Base-by-base conservation (phyloP, 2,329 filamentous ascomycete species). In the Trichoderma harzianum region DNA sequence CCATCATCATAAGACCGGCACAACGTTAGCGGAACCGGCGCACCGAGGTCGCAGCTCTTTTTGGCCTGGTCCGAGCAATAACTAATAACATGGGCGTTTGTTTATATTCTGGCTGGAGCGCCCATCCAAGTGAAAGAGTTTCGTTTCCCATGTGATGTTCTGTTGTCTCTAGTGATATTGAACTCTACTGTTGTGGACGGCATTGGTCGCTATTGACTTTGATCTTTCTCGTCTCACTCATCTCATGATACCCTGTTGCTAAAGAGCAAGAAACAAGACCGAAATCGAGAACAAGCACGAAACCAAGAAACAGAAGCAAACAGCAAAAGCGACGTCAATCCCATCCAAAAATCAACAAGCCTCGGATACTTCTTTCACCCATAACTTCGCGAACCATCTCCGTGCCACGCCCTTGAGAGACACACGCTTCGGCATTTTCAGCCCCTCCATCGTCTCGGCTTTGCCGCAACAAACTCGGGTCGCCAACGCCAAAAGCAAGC, bases 331-430 rank as follows among this genome's bases (percentile, higher is more conserved):
- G 39, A 43, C 39, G 16, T 43, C 36, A 7, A 39, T 34, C 32
- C 32, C 11, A 34, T 34, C 34, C 34, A 7, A 10, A 7, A 32
- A 14, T 5, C 30, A 34, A 32, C 24, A 66, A 34, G 32, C 32
- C 32, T 62, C 58, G 58, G 58, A 62, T 62, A 62, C 58, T 62
- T 62, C 58, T 62, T 62, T 62, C 58, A 62, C 21, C 58, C 58
- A 36, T 34, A 36, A 10, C 14, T 39, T 10, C 7, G 64, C 64
- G 64, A 67, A 67, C 64, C 51, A 57, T 57, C 64, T 67, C 64
- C 64, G 51, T 57, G 18, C 16, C 14, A 12, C 10, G 43, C 43
- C 43, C 43, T 51, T 51, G 43, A 51, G n/a, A 51, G n/a, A 51
- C 14, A n/a, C 8, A 39, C 30, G 21, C 63, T 34, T 66, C 63